phyloP scores from a whole-genome alignment of 2,329 filamentous ascomycete genomes.

The Aspergillus tamarii region DNA sequence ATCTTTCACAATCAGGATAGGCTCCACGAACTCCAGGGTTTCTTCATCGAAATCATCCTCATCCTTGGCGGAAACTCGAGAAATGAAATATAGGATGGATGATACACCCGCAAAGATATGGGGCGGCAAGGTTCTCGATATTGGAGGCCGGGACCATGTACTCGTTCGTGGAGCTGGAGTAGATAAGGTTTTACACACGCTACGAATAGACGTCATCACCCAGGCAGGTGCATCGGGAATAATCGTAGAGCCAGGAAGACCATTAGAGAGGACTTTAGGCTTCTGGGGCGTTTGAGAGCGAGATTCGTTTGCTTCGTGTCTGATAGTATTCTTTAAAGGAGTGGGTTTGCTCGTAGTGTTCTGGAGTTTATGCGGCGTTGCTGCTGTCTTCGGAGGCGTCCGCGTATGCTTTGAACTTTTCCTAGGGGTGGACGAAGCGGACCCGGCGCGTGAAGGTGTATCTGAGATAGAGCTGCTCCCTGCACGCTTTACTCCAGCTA shows the following conservation, averaged over 20 bases:
- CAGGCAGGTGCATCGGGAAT: constrained; percentile 59
- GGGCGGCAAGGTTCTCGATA: constrained; percentile 60
- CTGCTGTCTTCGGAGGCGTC: constrained; percentile 34
- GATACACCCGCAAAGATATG: constrained; percentile 75
- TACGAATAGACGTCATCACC: constrained; percentile 70
- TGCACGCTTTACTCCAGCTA: constrained; percentile 39
- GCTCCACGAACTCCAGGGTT: constrained; percentile 38
- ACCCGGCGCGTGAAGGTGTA: constrained; percentile 30
- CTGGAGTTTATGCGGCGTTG: constrained; percentile 36
- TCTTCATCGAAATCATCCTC: constrained; percentile 50
- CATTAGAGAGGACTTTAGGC: constrained; percentile 21
- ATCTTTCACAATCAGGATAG: constrained; percentile 46
- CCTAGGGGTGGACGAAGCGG: constrained; percentile 44
- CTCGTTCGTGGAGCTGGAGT: constrained; percentile 51
- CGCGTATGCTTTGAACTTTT: constrained; percentile 27
- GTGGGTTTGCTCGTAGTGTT: constrained; percentile 52
- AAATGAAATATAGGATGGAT: constrained; percentile 55
- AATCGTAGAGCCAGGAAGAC: constrained; percentile 29
- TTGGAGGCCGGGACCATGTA: constrained; percentile 40
- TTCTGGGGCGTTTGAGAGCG: constrained; percentile 28
- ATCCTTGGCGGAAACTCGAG: constrained; percentile 49
- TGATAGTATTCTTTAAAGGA: constrained; percentile 34
- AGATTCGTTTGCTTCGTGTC: constrained; percentile 23
- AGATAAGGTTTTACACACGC: constrained; percentile 65
- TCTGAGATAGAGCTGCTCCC: constrained; percentile 36